phyloP scores from a whole-genome alignment of 139 green algal genomes.

The Zygnema cylindricum region DNA sequence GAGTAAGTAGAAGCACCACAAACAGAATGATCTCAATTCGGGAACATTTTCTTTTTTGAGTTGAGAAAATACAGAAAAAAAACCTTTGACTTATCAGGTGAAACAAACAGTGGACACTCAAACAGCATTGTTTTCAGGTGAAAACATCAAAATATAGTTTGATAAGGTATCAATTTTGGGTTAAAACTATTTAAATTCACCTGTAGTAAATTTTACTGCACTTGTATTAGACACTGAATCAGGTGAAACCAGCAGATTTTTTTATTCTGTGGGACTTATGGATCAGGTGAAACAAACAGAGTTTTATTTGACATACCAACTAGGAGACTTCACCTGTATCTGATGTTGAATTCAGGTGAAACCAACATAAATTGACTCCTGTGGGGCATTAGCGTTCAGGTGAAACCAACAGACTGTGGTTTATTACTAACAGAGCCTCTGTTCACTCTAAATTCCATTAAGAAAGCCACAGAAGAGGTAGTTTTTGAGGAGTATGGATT shows the following conservation, averaged over 20 bases:
- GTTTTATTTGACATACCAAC: neutral
- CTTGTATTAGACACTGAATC: too few relatives aligned
- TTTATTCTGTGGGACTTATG: neutral
- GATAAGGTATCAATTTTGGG: too few relatives aligned
- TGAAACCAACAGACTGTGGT: conserved; percentile 33
- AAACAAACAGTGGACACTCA: too few relatives aligned
- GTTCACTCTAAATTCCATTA: conserved; percentile 52
- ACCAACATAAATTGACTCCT: neutral
- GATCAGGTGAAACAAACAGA: neutral
- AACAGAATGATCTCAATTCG: too few relatives aligned
- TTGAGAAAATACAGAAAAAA: too few relatives aligned
- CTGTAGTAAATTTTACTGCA: too few relatives aligned
- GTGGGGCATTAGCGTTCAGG: conserved; percentile 23
- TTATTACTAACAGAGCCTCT: conserved; percentile 51
- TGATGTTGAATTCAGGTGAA: conserved; percentile 16
- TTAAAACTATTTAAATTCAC: too few relatives aligned
- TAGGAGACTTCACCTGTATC: neutral
- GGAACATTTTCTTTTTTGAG: too few relatives aligned
- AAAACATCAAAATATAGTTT: too few relatives aligned
- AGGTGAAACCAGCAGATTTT: neutral
- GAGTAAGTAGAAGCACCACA: too few relatives aligned
- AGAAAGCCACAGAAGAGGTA: conserved; percentile 51
- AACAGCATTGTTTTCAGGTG: too few relatives aligned
- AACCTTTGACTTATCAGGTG: too few relatives aligned
- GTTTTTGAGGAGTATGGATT: conserved; percentile 67